A percentile compares a stretch with the other conserved stretches of the same genome.
These are phyloP conservation scores for Sphaerulina vaccinii DNA, from an alignment of 2,329 filamentous ascomycete species.

Conservation along the genomic window DNA sequence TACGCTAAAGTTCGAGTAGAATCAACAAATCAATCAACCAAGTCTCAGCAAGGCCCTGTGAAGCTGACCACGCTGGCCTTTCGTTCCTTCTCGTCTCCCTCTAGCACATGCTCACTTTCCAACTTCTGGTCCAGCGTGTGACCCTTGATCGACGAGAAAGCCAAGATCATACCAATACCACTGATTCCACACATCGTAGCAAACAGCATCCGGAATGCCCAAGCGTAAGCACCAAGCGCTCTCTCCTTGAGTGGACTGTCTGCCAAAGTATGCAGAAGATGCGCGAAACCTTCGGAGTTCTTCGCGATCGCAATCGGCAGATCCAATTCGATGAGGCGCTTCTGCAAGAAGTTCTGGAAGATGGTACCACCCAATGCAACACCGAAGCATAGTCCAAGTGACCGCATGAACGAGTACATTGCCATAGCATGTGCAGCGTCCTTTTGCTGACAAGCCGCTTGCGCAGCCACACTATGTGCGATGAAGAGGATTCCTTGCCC, in stretches of 20 bases:
- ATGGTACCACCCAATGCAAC: slow-evolving; percentile 46
- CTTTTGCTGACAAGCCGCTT: slow-evolving; percentile 35
- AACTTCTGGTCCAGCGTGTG: slow-evolving; percentile 23
- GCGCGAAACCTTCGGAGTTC: slow-evolving; percentile 27
- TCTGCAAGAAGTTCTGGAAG: slow-evolving; percentile 39
- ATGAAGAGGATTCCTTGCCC: slow-evolving; percentile 48
- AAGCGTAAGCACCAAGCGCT: slow-evolving; percentile 22
- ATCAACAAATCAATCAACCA: background rate
- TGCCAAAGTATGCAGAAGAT: slow-evolving; percentile 21
- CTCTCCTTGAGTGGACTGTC: slow-evolving; percentile 14
- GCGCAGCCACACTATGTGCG: slow-evolving; percentile 46
- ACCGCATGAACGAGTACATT: slow-evolving; percentile 49
- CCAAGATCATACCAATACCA: slow-evolving; percentile 24
- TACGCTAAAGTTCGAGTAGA: too few relatives aligned
- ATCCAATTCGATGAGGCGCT: slow-evolving; percentile 12
- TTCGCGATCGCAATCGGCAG: slow-evolving; percentile 21
- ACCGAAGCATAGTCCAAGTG: slow-evolving; percentile 51
- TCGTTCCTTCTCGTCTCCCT: background rate
- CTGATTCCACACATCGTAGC: slow-evolving; percentile 29
- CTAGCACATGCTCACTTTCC: slow-evolving; percentile 16
- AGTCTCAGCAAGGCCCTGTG: background rate
- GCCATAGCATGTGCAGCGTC: slow-evolving; percentile 43
- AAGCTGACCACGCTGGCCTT: background rate
- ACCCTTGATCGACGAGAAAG: slow-evolving; percentile 15
- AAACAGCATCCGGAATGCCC: slow-evolving; percentile 28